These are phyloP conservation scores for Byssothecium circinans DNA, from an alignment of 2,329 filamentous ascomycete species.

Conservation along the genomic window DNA sequence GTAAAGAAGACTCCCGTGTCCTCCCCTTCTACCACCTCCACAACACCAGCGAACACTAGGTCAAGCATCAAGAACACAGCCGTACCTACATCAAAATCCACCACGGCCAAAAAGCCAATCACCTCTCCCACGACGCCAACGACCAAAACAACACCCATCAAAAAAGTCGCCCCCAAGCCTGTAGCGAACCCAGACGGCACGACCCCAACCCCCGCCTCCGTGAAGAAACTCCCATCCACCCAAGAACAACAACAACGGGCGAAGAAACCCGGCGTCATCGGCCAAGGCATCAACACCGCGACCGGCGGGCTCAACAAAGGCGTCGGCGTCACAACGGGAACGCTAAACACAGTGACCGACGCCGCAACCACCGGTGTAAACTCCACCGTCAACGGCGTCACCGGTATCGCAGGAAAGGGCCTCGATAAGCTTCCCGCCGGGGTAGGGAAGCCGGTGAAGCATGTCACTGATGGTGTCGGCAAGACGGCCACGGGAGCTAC, in stretches of 20 bases:
- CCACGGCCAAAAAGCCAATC: slow-evolving; percentile 6
- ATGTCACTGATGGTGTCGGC: slow-evolving; percentile 46
- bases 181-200: slow-evolving; percentile 17
- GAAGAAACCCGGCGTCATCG: slow-evolving; percentile 41
- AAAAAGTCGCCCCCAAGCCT: slow-evolving; percentile 25
- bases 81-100: slow-evolving; percentile 14
- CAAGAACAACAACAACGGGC: slow-evolving; percentile 20
- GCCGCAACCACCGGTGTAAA: slow-evolving; percentile 43
- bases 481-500: slow-evolving; percentile 47
- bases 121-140: slow-evolving; percentile 15
- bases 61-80: slow-evolving; percentile 16
- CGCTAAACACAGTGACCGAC: slow-evolving; percentile 41
- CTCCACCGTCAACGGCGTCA: slow-evolving; percentile 40
- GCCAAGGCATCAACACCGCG: slow-evolving; percentile 36
- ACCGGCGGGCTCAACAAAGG: slow-evolving; percentile 42
- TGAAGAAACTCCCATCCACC: slow-evolving; percentile 28
- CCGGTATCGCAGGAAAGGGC: slow-evolving; percentile 42
- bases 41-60: slow-evolving; percentile 1
- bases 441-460: slow-evolving; percentile 42
- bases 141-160: slow-evolving; percentile 24
- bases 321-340: slow-evolving; percentile 38
- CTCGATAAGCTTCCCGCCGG: slow-evolving; percentile 38
- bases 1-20: slow-evolving; percentile 21
- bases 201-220: slow-evolving; percentile 29
- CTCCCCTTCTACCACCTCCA: slow-evolving; percentile 8